Percentiles rank a stretch among this genome's conserved stretches.
phyloP scores from a whole-genome alignment of 345 rosid species.

The Triadica sebifera region DNA sequence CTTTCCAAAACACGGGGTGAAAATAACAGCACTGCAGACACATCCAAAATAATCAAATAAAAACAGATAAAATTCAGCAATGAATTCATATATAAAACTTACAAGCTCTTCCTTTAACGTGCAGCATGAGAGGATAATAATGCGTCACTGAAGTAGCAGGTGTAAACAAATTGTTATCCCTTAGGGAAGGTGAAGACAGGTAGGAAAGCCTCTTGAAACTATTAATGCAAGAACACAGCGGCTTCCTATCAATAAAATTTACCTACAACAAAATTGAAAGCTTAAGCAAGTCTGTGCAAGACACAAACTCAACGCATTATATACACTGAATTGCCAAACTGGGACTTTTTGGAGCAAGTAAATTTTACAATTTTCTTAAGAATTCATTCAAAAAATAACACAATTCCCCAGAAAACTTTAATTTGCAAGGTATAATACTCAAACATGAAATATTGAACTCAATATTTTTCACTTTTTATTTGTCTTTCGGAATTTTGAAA shows the following conservation, averaged over 20 bases:
- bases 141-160: constrained; percentile 17
- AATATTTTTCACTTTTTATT: neutral
- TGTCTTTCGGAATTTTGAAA: neutral
- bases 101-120: constrained; percentile 32
- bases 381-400: neutral
- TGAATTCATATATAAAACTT: constrained; percentile 20
- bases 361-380: neutral
- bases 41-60: neutral
- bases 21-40: neutral
- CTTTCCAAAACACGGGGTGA: too few relatives aligned
- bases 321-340: neutral
- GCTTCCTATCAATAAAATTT: constrained; percentile 24
- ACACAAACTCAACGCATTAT: neutral
- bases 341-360: neutral
- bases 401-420: too few relatives aligned
- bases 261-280: constrained; percentile 27
- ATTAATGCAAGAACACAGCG: constrained; percentile 27
- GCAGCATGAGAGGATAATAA: constrained; percentile 28
- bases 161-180: too few relatives aligned
- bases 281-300: neutral
- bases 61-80: neutral
- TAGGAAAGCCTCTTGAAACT: constrained; percentile 27
- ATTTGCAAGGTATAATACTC: neutral
- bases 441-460: neutral
- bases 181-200: constrained; percentile 25